Evolutionary conservation across 2,329 filamentous ascomycete genomes (phyloP).

Genomic region (Penicillium paneum): DNA sequence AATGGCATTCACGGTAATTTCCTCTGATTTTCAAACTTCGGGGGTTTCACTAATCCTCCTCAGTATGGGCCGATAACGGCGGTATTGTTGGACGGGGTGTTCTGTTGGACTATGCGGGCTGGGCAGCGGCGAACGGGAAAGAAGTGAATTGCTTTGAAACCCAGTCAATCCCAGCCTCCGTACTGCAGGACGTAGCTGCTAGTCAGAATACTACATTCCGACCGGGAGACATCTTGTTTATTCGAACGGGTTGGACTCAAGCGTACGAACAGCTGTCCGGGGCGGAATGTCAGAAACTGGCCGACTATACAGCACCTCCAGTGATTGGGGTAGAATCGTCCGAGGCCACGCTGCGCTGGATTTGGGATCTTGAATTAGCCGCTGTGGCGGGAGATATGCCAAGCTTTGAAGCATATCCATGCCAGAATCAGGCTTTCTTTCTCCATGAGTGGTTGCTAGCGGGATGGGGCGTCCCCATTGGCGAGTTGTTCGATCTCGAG

Average conservation of each 20-base stretch:
- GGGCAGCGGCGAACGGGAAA: constrained; percentile 40
- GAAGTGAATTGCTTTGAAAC: constrained; percentile 42
- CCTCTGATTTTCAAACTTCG: neutral
- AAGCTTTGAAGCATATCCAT: constrained; percentile 52
- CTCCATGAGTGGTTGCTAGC: constrained; percentile 39
- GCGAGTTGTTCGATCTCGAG: constrained; percentile 48
- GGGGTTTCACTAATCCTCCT: neutral
- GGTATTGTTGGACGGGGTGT: constrained; percentile 49
- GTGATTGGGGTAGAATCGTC: constrained; percentile 50
- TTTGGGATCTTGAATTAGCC: constrained; percentile 56
- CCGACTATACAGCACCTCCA: constrained; percentile 28
- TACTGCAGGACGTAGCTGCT: constrained; percentile 46
- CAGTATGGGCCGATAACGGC: constrained; percentile 38
- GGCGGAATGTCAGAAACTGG: constrained; percentile 39
- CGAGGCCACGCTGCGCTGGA: constrained; percentile 52
- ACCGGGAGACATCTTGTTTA: constrained; percentile 56
- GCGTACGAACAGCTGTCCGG: constrained; percentile 41
- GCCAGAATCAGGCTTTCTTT: constrained; percentile 19
- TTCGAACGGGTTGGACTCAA: constrained; percentile 53
- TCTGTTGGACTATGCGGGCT: constrained; percentile 48
- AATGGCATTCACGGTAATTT: constrained; percentile 44
- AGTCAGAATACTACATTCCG: constrained; percentile 45
- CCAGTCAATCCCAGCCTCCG: constrained; percentile 43
- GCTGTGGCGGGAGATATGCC: constrained; percentile 58
- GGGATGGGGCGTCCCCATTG: constrained; percentile 50